These are phyloP conservation scores for Entomortierella beljakovae DNA, from an alignment of 192 early-diverging fungal species.

Conservation along the genomic window DNA sequence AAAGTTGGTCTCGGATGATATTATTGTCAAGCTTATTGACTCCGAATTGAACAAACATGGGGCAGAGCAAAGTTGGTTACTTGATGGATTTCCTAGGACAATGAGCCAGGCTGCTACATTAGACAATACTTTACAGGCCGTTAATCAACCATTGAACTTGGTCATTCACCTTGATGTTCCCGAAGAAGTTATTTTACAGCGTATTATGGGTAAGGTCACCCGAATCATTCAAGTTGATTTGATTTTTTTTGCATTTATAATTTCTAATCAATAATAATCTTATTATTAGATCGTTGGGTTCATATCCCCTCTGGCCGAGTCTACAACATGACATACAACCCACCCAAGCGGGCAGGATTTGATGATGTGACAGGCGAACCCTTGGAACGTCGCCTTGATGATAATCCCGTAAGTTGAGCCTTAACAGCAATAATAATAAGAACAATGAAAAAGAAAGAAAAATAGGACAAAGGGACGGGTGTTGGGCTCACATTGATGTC, in stretches of 20 bases:
- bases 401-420: slow-evolving; percentile 71
- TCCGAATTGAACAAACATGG: slow-evolving; percentile 66
- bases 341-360: slow-evolving; percentile 79
- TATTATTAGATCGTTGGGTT: slow-evolving; percentile 92
- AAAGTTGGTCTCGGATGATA: slow-evolving; percentile 77
- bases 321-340: slow-evolving; percentile 95
- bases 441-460: not conserved
- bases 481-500: slow-evolving; percentile 3
- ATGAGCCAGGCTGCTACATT: slow-evolving; percentile 83
- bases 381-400: slow-evolving; percentile 87
- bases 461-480: not conserved
- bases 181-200: slow-evolving; percentile 86
- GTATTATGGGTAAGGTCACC: slow-evolving; percentile 76
- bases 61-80: slow-evolving; percentile 73
- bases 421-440: not conserved
- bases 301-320: slow-evolving; percentile 92
- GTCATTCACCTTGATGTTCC: slow-evolving; percentile 95
- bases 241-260: not conserved
- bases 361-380: slow-evolving; percentile 98
- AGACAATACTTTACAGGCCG: slow-evolving; percentile 65
- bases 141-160: slow-evolving; percentile 76
- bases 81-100: slow-evolving; percentile 94
- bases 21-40: slow-evolving; percentile 74
- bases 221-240: not conserved
- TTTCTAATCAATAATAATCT: too few species aligned